A percentile compares a stretch with the other conserved stretches of the same genome.
Conservation (phyloP, 202 grass and related monocot species). For the Brachypodium distachyon region DNA sequence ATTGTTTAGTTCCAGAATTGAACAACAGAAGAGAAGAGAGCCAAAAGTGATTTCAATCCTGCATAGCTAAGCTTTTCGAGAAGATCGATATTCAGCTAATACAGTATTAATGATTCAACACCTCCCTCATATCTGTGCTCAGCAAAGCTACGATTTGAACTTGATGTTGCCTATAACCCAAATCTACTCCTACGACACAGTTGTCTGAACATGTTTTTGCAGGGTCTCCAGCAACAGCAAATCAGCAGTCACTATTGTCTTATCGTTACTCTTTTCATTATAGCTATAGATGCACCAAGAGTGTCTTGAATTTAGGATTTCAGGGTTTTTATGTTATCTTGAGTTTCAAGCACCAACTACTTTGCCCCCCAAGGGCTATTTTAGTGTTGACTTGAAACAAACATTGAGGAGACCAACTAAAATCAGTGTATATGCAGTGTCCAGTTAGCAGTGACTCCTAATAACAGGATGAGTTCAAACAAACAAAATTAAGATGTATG, state of each 20-base stretch:
- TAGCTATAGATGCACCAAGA: background rate
- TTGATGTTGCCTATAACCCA: background rate
- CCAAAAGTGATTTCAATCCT: background rate
- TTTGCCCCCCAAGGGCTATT: background rate
- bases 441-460: background rate
- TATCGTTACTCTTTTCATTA: background rate
- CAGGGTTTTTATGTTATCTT: background rate
- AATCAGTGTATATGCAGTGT: background rate
- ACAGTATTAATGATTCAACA: background rate
- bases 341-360: background rate
- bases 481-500: background rate
- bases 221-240: background rate
- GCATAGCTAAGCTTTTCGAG: background rate
- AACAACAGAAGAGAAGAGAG: background rate
- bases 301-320: slow-evolving; percentile 1
- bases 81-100: background rate
- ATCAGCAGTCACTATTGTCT: too few relatives aligned
- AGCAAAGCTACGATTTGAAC: background rate
- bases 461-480: background rate
- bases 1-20: slow-evolving; percentile 4
- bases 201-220: too few relatives aligned
- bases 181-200: background rate
- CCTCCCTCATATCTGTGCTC: background rate
- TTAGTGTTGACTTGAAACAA: background rate
- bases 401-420: background rate